Base-by-base conservation (phyloP, 176 grass and related monocot genomes). In the Poa pratensis region DNA sequence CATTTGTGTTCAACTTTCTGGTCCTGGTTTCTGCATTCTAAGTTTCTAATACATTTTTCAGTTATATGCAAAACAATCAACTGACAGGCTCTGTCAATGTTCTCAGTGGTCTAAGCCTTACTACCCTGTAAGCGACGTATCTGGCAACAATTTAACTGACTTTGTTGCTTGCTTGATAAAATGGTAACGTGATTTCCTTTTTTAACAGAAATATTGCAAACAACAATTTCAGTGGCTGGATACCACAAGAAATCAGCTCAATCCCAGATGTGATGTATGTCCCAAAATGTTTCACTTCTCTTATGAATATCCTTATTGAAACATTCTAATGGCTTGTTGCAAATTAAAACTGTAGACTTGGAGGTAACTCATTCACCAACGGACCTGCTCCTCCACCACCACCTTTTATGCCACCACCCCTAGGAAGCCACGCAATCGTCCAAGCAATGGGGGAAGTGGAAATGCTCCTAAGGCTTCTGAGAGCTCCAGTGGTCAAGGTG, bases 191-290 rank as follows among this genome's bases (percentile, higher is more conserved):
- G 69, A 27, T 32, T 57, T 7, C 12, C 12, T 28, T 24, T 82
- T 81, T 60, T 69, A 69, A 81, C 85, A 99, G 97, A 80, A 99
- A 99, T 74, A 99, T 99, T 80, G 94, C 90, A 32, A 91, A 99
- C 75, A 99, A 99, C 79, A 90, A 96, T 83, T 99, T 99, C 76
- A 94, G 59, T 86, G 97, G 97, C 58, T 99, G 97, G 97, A 94
- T 99, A 86, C 97, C 97, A 9, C 76, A 88, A 72, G 94, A 94
- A 72, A 91, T 99, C 72, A 91, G 35, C 77, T 91, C 90, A 78
- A 99, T 99, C 88, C 94, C 92, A 84, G 88, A 96, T 85, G 88
- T 96, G 77, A 87, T 59, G 97, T 96, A 90, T 86, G 93, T 88
- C 45, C 50, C 48, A 62, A 59, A 57, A 63, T 32, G 10, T 39